Conservation (phyloP, 768 basidiomycete genomes). For the Mycena epipterygia region DNA sequence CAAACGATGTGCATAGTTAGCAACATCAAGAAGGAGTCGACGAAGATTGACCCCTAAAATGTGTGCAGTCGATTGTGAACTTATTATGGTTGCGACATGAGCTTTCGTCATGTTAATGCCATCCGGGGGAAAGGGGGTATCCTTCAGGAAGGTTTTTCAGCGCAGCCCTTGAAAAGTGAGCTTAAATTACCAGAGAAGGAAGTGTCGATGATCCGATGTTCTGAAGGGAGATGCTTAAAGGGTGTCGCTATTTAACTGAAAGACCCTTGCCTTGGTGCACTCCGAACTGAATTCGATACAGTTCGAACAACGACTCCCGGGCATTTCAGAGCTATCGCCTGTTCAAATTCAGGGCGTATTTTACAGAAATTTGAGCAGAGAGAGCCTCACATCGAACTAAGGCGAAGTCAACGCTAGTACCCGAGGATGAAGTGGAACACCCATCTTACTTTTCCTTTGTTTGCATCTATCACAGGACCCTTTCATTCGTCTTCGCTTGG, state of each 20-base stretch:
- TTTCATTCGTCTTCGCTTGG: slow-evolving; percentile 22
- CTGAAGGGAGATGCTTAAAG: background rate
- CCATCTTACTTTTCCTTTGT: slow-evolving; percentile 15
- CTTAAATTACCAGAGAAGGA: background rate
- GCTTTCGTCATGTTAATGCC: background rate
- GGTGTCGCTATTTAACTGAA: background rate
- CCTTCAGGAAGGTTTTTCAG: background rate
- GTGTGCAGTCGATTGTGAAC: slow-evolving; percentile 2
- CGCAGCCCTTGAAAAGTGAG: no score
- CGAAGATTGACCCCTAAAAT: slow-evolving; percentile 17
- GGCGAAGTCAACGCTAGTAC: background rate
- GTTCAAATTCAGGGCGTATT: no score
- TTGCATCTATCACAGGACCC: slow-evolving; percentile 28
- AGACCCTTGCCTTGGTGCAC: slow-evolving; percentile 63
- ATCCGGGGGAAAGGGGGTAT: background rate
- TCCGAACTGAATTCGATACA: slow-evolving; percentile 73
- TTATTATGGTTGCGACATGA: slow-evolving; percentile 25
- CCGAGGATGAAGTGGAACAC: background rate
- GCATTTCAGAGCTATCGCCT: slow-evolving; percentile 83
- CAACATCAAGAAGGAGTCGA: slow-evolving; percentile 16
- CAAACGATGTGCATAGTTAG: slow-evolving; percentile 11
- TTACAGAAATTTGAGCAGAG: no score
- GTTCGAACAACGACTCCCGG: slow-evolving; percentile 75
- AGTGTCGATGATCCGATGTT: background rate
- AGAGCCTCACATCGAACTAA: slow-evolving; percentile 17